A percentile compares a stretch with the other conserved stretches of the same genome.
Conservation (phyloP, 2,329 filamentous ascomycete genomes). For the Xylariaceae sp. region DNA sequence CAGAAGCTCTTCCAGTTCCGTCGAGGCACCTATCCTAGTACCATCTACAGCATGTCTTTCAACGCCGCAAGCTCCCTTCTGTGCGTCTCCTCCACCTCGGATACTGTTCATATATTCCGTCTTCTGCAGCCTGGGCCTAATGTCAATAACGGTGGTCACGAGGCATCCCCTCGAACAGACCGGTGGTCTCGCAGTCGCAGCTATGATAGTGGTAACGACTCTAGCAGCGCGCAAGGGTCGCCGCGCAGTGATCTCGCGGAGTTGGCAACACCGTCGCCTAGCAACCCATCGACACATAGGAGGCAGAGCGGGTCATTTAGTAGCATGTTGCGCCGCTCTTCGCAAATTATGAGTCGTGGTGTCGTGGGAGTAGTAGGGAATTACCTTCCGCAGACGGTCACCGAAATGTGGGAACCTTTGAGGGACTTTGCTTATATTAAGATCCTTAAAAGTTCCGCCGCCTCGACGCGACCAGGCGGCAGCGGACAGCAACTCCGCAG, state of each 20-base stretch:
- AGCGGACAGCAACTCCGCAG: slow-evolving; percentile 60
- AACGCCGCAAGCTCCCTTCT: slow-evolving; percentile 90
- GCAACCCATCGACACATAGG: slow-evolving; percentile 30
- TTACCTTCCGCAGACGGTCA: slow-evolving; percentile 88
- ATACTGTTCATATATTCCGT: slow-evolving; percentile 95
- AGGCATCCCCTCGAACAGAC: slow-evolving; percentile 40
- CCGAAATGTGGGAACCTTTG: slow-evolving; percentile 95
- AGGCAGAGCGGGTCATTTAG: slow-evolving; percentile 74
- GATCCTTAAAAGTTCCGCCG: slow-evolving; percentile 60
- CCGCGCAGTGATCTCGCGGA: slow-evolving; percentile 47
- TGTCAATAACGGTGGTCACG: slow-evolving; percentile 29
- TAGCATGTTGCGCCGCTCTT: slow-evolving; percentile 88
- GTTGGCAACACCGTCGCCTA: slow-evolving; percentile 21
- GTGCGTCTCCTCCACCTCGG: slow-evolving; percentile 92
- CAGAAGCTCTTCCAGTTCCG: slow-evolving; percentile 96
- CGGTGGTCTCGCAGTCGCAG: slow-evolving; percentile 51
- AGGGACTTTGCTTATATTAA: slow-evolving; percentile 97
- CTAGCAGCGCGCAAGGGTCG: slow-evolving; percentile 39
- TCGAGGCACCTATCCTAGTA: slow-evolving; percentile 88
- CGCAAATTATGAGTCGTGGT: slow-evolving; percentile 85
- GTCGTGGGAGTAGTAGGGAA: slow-evolving; percentile 86
- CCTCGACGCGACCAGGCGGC: slow-evolving; percentile 23
- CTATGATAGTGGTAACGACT: slow-evolving; percentile 53
- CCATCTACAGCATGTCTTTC: slow-evolving; percentile 98
- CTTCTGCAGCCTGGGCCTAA: slow-evolving; percentile 47